Percentiles rank a stretch among this genome's conserved stretches.
phyloP scores from a whole-genome alignment of 768 basidiomycete species.

The Mycena pura region DNA sequence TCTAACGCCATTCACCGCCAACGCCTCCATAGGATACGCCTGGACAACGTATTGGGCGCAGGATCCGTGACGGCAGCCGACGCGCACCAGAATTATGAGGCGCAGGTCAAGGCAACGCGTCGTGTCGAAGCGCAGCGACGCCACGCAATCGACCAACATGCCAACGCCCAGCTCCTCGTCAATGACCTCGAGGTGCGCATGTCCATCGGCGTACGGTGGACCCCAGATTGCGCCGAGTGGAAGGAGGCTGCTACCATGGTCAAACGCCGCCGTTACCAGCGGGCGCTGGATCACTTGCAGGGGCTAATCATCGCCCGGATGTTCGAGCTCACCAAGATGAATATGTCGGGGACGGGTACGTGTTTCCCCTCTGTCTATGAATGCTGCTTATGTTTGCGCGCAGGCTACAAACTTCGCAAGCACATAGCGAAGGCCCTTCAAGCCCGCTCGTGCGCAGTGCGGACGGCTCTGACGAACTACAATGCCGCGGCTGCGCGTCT shows the following conservation, averaged over 20 bases:
- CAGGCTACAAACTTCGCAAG: too few relatives aligned
- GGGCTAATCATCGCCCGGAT: too few relatives aligned
- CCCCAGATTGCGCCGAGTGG: constrained; percentile 16
- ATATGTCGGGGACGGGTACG: too few relatives aligned
- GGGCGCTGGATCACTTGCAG: constrained; percentile 2
- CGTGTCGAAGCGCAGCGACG: too few relatives aligned
- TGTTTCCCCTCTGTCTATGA: too few relatives aligned
- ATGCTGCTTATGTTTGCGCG: too few relatives aligned
- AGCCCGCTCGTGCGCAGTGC: too few relatives aligned
- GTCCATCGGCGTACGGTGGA: constrained; percentile 14
- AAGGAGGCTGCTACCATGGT: neutral
- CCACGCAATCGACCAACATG: neutral
- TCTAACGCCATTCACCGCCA: neutral
- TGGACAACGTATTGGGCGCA: neutral
- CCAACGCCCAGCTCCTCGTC: neutral
- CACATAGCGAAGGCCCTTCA: too few relatives aligned
- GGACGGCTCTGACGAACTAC: too few relatives aligned
- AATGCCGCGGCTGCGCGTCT: too few relatives aligned
- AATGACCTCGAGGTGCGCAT: constrained; percentile 10
- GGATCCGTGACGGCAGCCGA: neutral
- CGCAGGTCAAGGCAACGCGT: neutral
- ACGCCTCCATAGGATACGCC: neutral
- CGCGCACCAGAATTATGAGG: neutral
- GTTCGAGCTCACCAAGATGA: too few relatives aligned
- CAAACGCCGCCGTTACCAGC: constrained; percentile 3